These are phyloP conservation scores for Lepraria neglecta DNA, from an alignment of 495 filamentous ascomycete genomes.

Conservation along the genomic window DNA sequence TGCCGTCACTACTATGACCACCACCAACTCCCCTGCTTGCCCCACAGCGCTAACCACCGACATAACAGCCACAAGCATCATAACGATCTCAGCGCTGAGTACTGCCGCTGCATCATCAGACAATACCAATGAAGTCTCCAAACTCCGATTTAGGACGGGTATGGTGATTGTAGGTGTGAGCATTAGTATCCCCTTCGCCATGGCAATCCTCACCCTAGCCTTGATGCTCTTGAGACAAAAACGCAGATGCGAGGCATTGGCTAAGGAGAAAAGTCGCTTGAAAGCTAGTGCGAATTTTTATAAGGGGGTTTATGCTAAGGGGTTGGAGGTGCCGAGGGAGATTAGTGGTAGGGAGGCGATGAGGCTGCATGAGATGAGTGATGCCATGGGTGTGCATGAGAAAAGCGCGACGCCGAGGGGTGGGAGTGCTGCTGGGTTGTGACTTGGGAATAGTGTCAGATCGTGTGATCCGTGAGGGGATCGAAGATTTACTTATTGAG, in stretches of 20 bases:
- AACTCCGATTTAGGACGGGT: not conserved
- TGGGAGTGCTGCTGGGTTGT: not conserved
- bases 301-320: not conserved
- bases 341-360: not conserved
- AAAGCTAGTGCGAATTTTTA: not conserved
- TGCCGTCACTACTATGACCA: not conserved
- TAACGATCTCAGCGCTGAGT: no score
- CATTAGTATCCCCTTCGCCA: not conserved
- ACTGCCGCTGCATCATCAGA: not conserved
- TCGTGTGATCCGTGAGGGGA: not conserved
- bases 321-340: not conserved
- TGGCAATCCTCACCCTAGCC: not conserved
- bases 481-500: no score
- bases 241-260: not conserved
- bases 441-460: not conserved
- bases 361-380: not conserved
- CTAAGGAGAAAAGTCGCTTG: not conserved
- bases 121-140: not conserved
- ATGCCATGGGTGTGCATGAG: not conserved
- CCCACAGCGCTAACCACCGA: no score
- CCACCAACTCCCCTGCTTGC: not conserved
- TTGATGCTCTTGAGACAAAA: not conserved
- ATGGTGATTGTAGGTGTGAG: not conserved
- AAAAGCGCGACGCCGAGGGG: not conserved
- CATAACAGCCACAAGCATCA: no score